Conservation (phyloP, 371 early-diverging fungal species). For the Mucor circinelloides region DNA sequence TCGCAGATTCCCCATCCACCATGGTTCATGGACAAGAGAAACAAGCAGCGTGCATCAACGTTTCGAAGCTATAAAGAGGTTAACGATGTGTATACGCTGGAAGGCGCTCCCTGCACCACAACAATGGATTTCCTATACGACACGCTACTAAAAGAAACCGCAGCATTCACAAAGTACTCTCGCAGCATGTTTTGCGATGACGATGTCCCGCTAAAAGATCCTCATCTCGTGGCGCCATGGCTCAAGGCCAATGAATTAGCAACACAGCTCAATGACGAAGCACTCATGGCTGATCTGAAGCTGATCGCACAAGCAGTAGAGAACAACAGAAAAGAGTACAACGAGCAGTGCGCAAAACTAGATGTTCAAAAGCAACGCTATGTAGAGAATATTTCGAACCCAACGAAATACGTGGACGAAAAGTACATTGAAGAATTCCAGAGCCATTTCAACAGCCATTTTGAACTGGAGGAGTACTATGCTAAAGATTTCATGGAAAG, state of each 20-base stretch:
- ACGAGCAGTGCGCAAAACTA: constrained; percentile 11
- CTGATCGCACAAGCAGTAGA: constrained; percentile 15
- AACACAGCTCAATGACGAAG: constrained; percentile 10
- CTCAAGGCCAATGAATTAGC: constrained; percentile 21
- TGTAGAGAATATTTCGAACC: constrained; percentile 27
- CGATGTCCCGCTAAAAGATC: constrained; percentile 27
- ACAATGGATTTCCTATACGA: constrained; percentile 44
- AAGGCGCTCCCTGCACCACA: constrained; percentile 19
- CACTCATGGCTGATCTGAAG: constrained; percentile 25
- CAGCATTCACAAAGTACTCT: constrained; percentile 32
- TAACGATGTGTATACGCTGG: constrained; percentile 20
- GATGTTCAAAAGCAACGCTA: constrained; percentile 11
- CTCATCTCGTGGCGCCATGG: constrained; percentile 34
- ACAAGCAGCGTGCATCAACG: constrained; percentile 29
- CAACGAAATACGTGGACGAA: constrained; percentile 5
- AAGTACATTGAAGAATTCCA: constrained; percentile 4
- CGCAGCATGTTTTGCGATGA: constrained; percentile 34
- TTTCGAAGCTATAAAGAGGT: constrained; percentile 21
- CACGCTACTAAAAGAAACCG: constrained; percentile 31
- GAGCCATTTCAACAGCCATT: constrained; percentile 23
- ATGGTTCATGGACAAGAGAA: constrained; percentile 49
- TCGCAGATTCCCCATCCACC: constrained; percentile 27
- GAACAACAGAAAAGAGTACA: constrained; percentile 12
- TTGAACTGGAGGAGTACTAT: constrained; percentile 41
- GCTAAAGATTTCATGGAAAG: constrained; percentile 23